Percentiles rank a stretch among this genome's conserved stretches.
phyloP scores from a whole-genome alignment of 768 basidiomycete genomes.

The Candolleomyces eurysporus region DNA sequence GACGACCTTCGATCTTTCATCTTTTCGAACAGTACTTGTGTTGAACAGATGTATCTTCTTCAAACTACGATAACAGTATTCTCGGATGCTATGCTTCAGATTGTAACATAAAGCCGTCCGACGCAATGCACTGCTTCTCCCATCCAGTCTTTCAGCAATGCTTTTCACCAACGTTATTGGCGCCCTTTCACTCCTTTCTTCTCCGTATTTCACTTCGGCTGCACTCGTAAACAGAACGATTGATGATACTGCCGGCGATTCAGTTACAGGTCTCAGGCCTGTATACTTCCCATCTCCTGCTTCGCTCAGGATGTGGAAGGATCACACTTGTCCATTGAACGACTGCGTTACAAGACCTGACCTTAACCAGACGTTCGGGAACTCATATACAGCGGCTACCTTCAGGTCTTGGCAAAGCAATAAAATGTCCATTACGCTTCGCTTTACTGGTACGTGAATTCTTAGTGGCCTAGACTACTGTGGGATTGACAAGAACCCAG shows the following conservation, averaged over 20 bases:
- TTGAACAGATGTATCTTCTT: no score
- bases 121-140: no score
- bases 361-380: slow-evolving; percentile 15
- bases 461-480: neutral
- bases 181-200: no score
- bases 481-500: slow-evolving; percentile 12
- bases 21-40: no score
- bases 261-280: slow-evolving; percentile 20
- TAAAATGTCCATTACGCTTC: slow-evolving; percentile 22
- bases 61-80: no score
- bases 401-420: slow-evolving; percentile 20
- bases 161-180: no score
- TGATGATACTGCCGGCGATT: slow-evolving; percentile 33
- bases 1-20: no score
- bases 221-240: slow-evolving; percentile 29
- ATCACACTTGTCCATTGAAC: slow-evolving; percentile 11
- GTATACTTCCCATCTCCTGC: slow-evolving; percentile 20
- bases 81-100: no score
- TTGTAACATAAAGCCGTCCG: no score
- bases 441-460: slow-evolving; percentile 22
- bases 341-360: slow-evolving; percentile 23
- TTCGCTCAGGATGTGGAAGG: slow-evolving; percentile 20
- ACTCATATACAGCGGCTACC: slow-evolving; percentile 30
- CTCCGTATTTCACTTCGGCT: slow-evolving; percentile 1
- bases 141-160: no score